Conservation (phyloP, 2,329 filamentous ascomycete species). For the Pseudogymnoascus sp. region DNA sequence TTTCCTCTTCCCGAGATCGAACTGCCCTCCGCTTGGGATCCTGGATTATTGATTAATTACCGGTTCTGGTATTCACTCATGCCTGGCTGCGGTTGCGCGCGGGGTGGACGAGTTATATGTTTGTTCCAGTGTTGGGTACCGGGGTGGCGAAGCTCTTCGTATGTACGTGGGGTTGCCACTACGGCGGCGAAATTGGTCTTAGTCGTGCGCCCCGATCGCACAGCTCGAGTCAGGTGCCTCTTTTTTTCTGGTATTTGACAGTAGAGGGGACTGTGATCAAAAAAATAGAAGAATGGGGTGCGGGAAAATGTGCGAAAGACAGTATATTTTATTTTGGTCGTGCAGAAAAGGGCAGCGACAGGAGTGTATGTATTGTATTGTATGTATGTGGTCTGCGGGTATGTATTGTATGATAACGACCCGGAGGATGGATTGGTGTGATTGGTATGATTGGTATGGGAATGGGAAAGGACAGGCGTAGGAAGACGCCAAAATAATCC, state of each 20-base stretch:
- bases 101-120: background rate
- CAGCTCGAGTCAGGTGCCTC: background rate
- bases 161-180: background rate
- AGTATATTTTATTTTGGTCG: background rate
- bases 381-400: no score
- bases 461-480: background rate
- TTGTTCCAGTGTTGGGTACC: background rate
- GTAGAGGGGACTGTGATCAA: background rate
- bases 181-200: background rate
- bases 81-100: background rate
- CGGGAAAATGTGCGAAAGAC: background rate
- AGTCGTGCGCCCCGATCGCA: background rate
- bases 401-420: background rate
- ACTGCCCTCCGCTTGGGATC: background rate
- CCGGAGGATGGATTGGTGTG: background rate
- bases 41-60: background rate
- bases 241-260: background rate
- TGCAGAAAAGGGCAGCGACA: background rate
- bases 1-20: background rate
- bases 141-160: background rate
- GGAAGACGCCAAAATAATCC: background rate
- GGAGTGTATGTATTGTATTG: background rate
- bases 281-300: background rate
- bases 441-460: background rate
- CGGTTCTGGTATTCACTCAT: background rate